Conservation (phyloP, 1,139 yeast genomes). For the Suhomyces guaymorum region DNA sequence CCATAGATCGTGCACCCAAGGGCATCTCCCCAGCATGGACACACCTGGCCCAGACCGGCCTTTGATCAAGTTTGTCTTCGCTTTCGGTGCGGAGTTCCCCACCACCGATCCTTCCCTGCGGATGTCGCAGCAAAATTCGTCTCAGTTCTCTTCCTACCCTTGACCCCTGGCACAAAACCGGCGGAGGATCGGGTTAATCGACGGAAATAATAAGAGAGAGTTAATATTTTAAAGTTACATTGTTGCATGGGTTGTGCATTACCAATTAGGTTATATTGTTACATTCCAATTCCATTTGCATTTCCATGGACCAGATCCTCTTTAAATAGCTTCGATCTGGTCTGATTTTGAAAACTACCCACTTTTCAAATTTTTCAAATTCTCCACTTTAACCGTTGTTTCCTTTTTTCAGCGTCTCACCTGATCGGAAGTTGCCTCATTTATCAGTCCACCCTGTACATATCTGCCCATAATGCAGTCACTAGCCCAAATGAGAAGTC, state of each 20-base stretch:
- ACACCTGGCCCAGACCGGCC: too few species aligned
- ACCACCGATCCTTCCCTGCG: neutral
- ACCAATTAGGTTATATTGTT: conserved; percentile 9
- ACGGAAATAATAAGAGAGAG: conserved; percentile 6
- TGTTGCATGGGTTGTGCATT: conserved; percentile 5
- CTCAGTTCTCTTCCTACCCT: neutral
- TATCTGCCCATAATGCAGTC: conserved; percentile 15
- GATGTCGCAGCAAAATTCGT: too few species aligned
- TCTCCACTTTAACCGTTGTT: neutral
- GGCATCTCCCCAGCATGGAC: too few species aligned
- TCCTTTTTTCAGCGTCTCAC: too few species aligned
- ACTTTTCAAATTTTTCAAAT: neutral
- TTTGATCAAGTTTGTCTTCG: too few species aligned
- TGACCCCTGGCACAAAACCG: conserved; percentile 3
- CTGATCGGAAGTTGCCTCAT: too few species aligned
- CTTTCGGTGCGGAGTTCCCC: too few species aligned
- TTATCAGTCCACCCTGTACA: conserved; percentile 4
- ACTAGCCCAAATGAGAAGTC: conserved; percentile 18
- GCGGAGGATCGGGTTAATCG: conserved; percentile 4
- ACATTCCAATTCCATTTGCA: conserved; percentile 7
- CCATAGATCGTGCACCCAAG: too few species aligned
- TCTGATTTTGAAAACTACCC: conserved; percentile 1
- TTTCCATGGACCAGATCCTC: neutral
- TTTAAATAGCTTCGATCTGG: conserved; percentile 6
- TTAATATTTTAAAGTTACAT: neutral